Percentiles rank a stretch among this genome's conserved stretches.
phyloP scores from a whole-genome alignment of 2,329 filamentous ascomycete species.

The Emmonsia crescens region DNA sequence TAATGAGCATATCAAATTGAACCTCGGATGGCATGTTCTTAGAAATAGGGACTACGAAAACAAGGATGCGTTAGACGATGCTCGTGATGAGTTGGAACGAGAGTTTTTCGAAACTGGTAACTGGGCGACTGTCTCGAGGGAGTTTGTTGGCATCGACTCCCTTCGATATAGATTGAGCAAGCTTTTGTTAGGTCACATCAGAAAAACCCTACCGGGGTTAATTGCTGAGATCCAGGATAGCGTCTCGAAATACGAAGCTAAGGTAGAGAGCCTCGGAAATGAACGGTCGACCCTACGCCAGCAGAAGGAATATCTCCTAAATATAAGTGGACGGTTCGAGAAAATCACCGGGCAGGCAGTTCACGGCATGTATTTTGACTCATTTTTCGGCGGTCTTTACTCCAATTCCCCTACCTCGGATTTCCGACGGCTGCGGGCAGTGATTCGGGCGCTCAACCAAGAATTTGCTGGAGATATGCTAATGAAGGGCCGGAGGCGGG shows the following conservation, averaged over 20 bases:
- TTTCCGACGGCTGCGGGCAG: not conserved
- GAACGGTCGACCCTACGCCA: constrained; percentile 18
- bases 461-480: too few species aligned
- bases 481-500: constrained; percentile 34
- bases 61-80: constrained; percentile 4
- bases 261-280: constrained; percentile 37
- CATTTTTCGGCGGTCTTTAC: constrained; percentile 20
- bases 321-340: constrained; percentile 31
- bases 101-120: constrained; percentile 16
- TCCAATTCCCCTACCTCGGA: not conserved
- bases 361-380: constrained; percentile 24
- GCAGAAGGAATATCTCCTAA: constrained; percentile 29
- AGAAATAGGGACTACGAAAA: constrained; percentile 16
- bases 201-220: constrained; percentile 17
- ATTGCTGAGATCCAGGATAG: constrained; percentile 21
- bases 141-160: constrained; percentile 14
- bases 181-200: constrained; percentile 20
- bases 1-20: constrained; percentile 18
- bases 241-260: constrained; percentile 29
- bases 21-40: constrained; percentile 22
- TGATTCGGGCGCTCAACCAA: constrained; percentile 11
- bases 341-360: constrained; percentile 24
- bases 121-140: constrained; percentile 14
- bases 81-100: constrained; percentile 16
- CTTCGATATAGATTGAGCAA: constrained; percentile 18